These are phyloP conservation scores for Mycena olivaceomarginata DNA, from an alignment of 768 basidiomycete genomes.

Conservation along the genomic window DNA sequence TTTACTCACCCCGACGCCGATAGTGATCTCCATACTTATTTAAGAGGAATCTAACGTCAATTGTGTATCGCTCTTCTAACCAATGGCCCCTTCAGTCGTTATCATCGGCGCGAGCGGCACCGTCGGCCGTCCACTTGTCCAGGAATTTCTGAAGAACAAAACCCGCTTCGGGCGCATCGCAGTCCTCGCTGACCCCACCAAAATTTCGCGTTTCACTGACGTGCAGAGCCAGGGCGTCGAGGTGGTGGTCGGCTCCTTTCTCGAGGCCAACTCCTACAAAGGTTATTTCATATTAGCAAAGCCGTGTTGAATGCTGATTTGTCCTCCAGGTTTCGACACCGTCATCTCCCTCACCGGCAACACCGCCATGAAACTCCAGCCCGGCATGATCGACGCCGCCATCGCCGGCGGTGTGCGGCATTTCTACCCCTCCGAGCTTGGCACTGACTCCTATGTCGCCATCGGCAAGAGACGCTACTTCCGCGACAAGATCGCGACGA, in stretches of 20 bases:
- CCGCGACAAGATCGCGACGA: constrained; percentile 8
- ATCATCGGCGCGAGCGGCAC: constrained; percentile 16
- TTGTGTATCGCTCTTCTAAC: background rate
- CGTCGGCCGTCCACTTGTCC: constrained; percentile 14
- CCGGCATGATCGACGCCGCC: constrained; percentile 23
- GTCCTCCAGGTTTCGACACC: background rate
- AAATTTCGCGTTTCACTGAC: constrained; percentile 3
- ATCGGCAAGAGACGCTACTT: constrained; percentile 7
- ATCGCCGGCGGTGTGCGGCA: constrained; percentile 1
- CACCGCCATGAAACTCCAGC: constrained; percentile 18
- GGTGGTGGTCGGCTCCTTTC: constrained; percentile 7
- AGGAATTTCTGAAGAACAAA: constrained; percentile 14
- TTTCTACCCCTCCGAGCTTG: constrained; percentile 5
- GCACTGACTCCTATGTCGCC: constrained; percentile 1
- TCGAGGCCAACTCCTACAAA: constrained; percentile 18
- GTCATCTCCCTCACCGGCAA: constrained; percentile 12
- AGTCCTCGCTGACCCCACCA: constrained; percentile 22
- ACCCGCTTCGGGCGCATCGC: background rate
- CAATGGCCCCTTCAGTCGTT: constrained; percentile 13
- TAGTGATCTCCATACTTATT: constrained; percentile 14
- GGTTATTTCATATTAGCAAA: background rate
- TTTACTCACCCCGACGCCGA: constrained; percentile 16
- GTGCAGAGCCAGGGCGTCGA: constrained; percentile 3
- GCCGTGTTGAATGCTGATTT: background rate
- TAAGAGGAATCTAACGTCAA: too few relatives aligned